These are phyloP conservation scores for Mortierella sp. DNA, from an alignment of 371 early-diverging fungal species.

Conservation along the genomic window DNA sequence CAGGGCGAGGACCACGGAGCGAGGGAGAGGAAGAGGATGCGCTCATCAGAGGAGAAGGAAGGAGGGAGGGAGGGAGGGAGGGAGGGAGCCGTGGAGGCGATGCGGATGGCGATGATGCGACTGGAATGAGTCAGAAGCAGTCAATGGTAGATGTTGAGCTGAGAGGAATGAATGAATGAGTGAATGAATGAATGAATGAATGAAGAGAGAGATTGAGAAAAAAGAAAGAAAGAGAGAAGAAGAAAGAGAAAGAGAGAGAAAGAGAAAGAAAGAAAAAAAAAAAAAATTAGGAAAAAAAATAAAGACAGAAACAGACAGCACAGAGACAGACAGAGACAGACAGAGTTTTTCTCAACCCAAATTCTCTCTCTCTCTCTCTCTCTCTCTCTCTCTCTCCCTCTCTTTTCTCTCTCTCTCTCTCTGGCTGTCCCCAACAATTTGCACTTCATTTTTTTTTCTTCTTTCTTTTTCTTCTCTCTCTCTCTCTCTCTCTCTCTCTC, in stretches of 20 bases:
- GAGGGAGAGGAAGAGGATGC: no score
- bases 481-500: no score
- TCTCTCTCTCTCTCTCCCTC: no score
- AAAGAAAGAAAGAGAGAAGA: background rate
- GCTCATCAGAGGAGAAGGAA: slow-evolving; percentile 14
- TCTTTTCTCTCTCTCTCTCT: no score
- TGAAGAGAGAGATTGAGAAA: background rate
- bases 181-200: background rate
- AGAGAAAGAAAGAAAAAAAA: slow-evolving; percentile 11
- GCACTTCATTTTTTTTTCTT: no score
- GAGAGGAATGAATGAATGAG: background rate
- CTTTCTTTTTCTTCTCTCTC: no score
- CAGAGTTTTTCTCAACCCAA: no score
- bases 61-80: slow-evolving; percentile 15
- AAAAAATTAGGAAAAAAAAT: background rate
- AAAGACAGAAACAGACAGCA: no score
- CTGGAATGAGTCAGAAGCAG: slow-evolving; percentile 12
- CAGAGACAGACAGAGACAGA: no score
- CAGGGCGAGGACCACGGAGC: slow-evolving; percentile 20
- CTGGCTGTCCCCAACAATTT: no score
- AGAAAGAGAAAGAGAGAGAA: background rate
- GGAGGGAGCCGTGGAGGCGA: slow-evolving; percentile 13
- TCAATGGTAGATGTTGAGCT: background rate
- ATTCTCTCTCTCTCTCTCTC: no score
- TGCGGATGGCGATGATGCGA: slow-evolving; percentile 2